Conservation (phyloP, 2,329 filamentous ascomycete species). For the Pyrenophora seminiperda region DNA sequence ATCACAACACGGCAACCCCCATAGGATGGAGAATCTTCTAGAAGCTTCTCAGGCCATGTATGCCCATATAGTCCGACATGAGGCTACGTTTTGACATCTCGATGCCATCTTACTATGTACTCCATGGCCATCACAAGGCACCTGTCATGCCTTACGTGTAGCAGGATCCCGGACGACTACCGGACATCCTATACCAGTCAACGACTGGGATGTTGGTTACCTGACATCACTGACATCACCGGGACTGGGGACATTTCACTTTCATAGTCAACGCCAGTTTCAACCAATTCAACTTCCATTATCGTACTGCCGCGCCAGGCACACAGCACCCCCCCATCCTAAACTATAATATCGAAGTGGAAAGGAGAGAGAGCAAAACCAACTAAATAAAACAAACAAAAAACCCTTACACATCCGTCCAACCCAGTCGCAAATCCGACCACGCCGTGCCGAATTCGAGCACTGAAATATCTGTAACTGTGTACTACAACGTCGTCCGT, state of each 20-base stretch:
- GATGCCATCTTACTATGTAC: too few species aligned
- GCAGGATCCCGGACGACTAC: too few species aligned
- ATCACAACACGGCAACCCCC: too few species aligned
- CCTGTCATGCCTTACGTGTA: too few species aligned
- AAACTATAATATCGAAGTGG: slow-evolving; percentile 8
- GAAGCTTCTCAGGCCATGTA: too few species aligned
- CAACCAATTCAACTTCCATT: slow-evolving; percentile 13
- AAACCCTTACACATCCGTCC: not conserved
- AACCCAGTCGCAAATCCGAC: slow-evolving; percentile 13
- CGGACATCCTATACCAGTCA: too few species aligned
- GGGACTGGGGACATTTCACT: not conserved
- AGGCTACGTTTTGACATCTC: too few species aligned
- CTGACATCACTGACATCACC: too few species aligned
- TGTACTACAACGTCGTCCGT: slow-evolving; percentile 4
- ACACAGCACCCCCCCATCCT: slow-evolving; percentile 7
- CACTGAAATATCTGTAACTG: slow-evolving; percentile 1
- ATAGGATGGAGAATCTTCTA: too few species aligned
- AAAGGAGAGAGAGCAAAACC: slow-evolving; percentile 1
- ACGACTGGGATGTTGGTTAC: too few species aligned
- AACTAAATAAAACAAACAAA: not conserved
- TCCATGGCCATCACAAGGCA: too few species aligned
- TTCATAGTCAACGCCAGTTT: not conserved
- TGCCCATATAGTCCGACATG: too few species aligned
- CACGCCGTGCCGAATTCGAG: not conserved
- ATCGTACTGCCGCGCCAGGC: slow-evolving; percentile 12